Percentiles rank a stretch among this genome's conserved stretches.
Conservation (phyloP, 129 eudicot genomes). For the Helianthus tuberosus region DNA sequence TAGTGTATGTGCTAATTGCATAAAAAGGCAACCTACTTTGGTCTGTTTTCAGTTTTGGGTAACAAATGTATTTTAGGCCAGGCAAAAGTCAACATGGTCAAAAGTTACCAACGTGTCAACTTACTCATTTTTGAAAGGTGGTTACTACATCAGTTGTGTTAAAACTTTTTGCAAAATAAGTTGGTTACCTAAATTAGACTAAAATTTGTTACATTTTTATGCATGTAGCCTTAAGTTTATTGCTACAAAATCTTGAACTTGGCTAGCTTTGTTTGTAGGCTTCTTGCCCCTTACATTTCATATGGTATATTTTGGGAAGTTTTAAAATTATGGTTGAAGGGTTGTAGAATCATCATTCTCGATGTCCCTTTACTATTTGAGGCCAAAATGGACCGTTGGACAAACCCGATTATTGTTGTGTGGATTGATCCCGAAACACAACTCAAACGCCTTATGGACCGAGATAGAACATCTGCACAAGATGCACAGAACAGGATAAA, state of each 20-base stretch:
- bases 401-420: slow-evolving; percentile 83
- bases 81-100: too few species aligned
- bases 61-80: neutral
- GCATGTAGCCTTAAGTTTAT: neutral
- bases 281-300: slow-evolving; percentile 91
- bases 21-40: neutral
- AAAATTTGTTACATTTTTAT: too few species aligned
- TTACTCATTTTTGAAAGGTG: too few species aligned
- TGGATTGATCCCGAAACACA: slow-evolving; percentile 91
- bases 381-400: slow-evolving; percentile 86
- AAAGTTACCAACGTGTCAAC: neutral
- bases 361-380: slow-evolving; percentile 88
- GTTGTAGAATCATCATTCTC: slow-evolving; percentile 65
- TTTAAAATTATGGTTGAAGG: slow-evolving; percentile 87
- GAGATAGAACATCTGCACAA: slow-evolving; percentile 74
- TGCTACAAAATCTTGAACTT: slow-evolving; percentile 3
- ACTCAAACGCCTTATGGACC: slow-evolving; percentile 66
- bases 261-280: slow-evolving; percentile 49
- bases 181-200: too few species aligned
- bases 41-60: neutral
- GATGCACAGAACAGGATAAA: slow-evolving; percentile 85
- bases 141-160: too few species aligned
- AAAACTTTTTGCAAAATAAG: too few species aligned
- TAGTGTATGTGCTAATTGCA: neutral
- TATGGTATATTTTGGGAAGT: slow-evolving; percentile 71